Base-by-base conservation (phyloP, 208 protist genomes). In the Trypanosoma avium region DNA sequence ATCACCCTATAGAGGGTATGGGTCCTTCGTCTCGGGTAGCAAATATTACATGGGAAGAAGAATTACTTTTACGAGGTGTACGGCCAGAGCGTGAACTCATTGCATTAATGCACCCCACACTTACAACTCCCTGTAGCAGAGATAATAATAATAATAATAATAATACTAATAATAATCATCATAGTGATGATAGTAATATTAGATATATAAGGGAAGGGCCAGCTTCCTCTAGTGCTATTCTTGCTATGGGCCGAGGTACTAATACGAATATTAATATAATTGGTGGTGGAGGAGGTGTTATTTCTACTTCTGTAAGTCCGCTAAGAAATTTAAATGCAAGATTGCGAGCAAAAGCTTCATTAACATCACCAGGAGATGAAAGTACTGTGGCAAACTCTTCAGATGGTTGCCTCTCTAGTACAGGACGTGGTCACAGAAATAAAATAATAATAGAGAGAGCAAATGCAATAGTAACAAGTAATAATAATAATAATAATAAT, bases 21-120 rank as follows among this genome's bases (percentile, higher is more conserved):
- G 57, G 8, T 5, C 15, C 9, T 19, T 47, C 29, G 30, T 7
- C 40, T n/a, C 40, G 33, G 9, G 53, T 50, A n/a, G 43, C 49
- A 17, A 61, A 22, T 22, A 58, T 88, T 3, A 82, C 78, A 5
- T 59, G 63, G 38, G 80, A 87, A 24, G 84, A 91, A 9, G 50
- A 60, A 7, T 33, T 91, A 24, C 64, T 91, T 24, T 71, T 91
- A 24, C 76, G 80, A 33, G 84, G 84, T 19, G 68, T 86, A 35
- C 54, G 73, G 5, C 79, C 77, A 0, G 84, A 77, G 68, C 49
- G 84, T 76, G 29, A 70, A 61, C 33, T 86, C 63, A 77, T 81
- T 63, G 26, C 67, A 21, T 32, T 79, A 67, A 22, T 75, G 76
- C 55, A 72, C 40, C 15, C 47, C 21, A 12, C 73, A 72, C 38